Conservation (phyloP, 2,329 filamentous ascomycete species). For the Ceratocystis harringtonii region DNA sequence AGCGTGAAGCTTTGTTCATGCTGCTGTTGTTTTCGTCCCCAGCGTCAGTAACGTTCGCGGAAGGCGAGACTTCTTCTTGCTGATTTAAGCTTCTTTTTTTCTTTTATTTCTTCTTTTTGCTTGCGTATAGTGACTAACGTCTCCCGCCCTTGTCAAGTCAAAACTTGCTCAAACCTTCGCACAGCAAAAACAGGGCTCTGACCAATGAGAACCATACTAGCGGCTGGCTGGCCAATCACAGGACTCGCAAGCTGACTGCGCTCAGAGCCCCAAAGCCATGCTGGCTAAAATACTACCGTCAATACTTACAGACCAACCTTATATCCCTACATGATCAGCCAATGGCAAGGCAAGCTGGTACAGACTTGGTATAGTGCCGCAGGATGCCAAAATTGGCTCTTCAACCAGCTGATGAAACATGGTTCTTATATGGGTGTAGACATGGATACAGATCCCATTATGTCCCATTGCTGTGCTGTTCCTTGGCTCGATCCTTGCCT, state of each 20-base stretch:
- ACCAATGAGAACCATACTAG: neutral
- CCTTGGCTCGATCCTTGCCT: too few relatives aligned
- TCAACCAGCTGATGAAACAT: too few relatives aligned
- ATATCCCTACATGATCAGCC: neutral
- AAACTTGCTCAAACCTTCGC: slow-evolving; percentile 38
- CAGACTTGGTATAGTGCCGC: too few relatives aligned
- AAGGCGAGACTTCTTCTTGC: neutral
- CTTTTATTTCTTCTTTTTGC: neutral
- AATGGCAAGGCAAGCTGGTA: too few relatives aligned
- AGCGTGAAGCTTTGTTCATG: neutral
- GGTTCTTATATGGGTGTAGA: too few relatives aligned
- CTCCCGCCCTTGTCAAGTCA: slow-evolving; percentile 19
- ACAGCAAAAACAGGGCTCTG: slow-evolving; percentile 16
- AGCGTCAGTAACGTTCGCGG: too few relatives aligned
- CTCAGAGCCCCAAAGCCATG: neutral
- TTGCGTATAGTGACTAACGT: neutral
- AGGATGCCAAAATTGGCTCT: too few relatives aligned
- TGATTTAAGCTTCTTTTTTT: slow-evolving; percentile 1
- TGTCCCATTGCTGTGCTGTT: too few relatives aligned
- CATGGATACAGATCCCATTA: too few relatives aligned
- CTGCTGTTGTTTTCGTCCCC: neutral
- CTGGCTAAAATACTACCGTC: neutral
- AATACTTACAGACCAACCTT: neutral
- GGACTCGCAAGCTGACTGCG: neutral
- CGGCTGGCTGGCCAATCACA: neutral